Evolutionary conservation across 2,329 filamentous ascomycete species (phyloP).

Genomic region (Alternaria gansuensis): DNA sequence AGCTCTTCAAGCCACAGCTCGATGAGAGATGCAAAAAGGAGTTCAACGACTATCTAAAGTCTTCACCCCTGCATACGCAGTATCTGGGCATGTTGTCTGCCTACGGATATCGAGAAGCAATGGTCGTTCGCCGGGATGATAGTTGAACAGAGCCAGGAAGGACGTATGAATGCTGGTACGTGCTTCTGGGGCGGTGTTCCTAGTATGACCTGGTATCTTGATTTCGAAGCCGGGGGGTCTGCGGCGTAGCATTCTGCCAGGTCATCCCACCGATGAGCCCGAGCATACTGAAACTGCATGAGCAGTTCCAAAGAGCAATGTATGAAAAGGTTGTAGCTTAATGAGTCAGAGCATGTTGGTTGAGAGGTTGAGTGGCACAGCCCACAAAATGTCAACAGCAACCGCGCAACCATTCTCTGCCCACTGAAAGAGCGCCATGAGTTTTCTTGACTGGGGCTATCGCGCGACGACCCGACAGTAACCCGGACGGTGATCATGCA

Average conservation of each 20-base stretch:
- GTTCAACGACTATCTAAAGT: constrained; percentile 32
- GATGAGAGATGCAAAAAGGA: constrained; percentile 18
- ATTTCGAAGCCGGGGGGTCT: constrained; percentile 21
- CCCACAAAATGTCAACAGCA: constrained; percentile 1
- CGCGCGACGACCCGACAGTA: constrained; percentile 14
- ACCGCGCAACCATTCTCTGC: not conserved
- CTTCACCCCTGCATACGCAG: constrained; percentile 18
- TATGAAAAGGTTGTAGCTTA: constrained; percentile 1
- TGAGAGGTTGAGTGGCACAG: not conserved
- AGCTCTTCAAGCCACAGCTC: constrained; percentile 48
- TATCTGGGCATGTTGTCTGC: constrained; percentile 21
- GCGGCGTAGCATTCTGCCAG: constrained; percentile 24
- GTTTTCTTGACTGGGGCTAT: constrained; percentile 8
- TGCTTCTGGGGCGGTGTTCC: constrained; percentile 18
- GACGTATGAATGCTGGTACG: constrained; percentile 20
- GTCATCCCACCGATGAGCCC: constrained; percentile 25
- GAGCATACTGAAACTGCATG: constrained; percentile 14
- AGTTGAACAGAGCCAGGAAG: constrained; percentile 6
- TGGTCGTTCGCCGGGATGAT: constrained; percentile 8
- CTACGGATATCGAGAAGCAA: constrained; percentile 1
- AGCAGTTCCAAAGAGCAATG: constrained; percentile 17
- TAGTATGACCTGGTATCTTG: constrained; percentile 24
- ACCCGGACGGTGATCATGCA: constrained; percentile 16
- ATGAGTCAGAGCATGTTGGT: not conserved
- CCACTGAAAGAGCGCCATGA: constrained; percentile 1